A percentile compares a stretch with the other conserved stretches of the same genome.
Evolutionary conservation across 805 yeast species (phyloP).

Genomic region (Tetrapisispora nanseiensis): DNA sequence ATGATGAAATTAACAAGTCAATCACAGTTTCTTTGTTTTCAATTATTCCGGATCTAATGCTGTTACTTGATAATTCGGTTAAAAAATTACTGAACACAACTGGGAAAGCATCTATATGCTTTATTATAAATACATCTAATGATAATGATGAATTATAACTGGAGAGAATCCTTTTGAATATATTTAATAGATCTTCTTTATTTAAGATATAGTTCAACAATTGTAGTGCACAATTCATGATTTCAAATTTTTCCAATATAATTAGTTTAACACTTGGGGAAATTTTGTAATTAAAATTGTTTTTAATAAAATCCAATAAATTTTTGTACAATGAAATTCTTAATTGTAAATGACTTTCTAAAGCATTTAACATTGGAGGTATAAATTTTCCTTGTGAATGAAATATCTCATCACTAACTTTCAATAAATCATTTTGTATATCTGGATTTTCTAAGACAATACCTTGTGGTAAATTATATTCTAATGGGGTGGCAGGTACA

Average conservation of each 20-base stretch:
- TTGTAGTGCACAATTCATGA: conserved; percentile 38
- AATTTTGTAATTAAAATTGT: conserved; percentile 36
- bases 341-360: conserved; percentile 41
- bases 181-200: conserved; percentile 4
- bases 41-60: conserved; percentile 7
- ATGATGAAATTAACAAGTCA: conserved; percentile 16
- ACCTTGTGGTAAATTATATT: conserved; percentile 37
- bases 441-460: conserved; percentile 37
- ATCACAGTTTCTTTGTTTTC: conserved; percentile 14
- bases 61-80: conserved; percentile 7
- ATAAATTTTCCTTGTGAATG: conserved; percentile 46
- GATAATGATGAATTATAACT: conserved; percentile 5
- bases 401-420: conserved; percentile 48
- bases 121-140: conserved; percentile 18
- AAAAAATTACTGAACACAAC: conserved; percentile 19
- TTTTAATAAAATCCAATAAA: conserved; percentile 36
- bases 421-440: conserved; percentile 41
- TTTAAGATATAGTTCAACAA: conserved; percentile 29
- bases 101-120: conserved; percentile 21
- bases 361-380: conserved; percentile 42
- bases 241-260: conserved; percentile 34
- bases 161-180: conserved; percentile 9
- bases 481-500: conserved; percentile 36
- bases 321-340: conserved; percentile 38
- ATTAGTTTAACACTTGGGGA: conserved; percentile 32